phyloP scores from a whole-genome alignment of 2,329 filamentous ascomycete species.

The Penicillium frequentans region DNA sequence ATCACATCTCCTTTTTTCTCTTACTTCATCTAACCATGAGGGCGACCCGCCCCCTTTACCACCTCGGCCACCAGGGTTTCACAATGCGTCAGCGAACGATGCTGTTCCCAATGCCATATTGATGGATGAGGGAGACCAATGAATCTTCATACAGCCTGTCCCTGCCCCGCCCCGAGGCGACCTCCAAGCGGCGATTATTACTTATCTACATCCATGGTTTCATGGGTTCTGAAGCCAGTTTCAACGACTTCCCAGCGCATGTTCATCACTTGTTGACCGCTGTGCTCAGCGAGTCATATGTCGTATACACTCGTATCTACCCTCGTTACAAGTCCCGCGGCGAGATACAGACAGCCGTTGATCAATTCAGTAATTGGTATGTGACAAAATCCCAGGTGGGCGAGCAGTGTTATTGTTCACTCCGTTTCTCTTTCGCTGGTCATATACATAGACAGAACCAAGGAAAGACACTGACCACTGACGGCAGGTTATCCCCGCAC shows the following conservation, averaged over 20 bases:
- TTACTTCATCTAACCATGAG: not conserved
- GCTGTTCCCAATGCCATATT: not conserved
- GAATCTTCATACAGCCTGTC: not conserved
- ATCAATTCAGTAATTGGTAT: constrained; percentile 79
- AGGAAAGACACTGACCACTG: not conserved
- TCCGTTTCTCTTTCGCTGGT: not conserved
- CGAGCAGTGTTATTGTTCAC: not conserved
- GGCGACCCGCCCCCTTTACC: not conserved
- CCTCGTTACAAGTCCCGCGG: constrained; percentile 45
- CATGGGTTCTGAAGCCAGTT: constrained; percentile 84
- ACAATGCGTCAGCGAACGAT: not conserved
- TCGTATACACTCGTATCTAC: constrained; percentile 75
- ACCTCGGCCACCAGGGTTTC: not conserved
- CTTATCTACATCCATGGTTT: constrained; percentile 88
- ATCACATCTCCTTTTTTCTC: not conserved
- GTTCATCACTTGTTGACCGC: constrained; percentile 72
- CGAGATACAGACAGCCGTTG: constrained; percentile 63
- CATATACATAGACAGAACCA: not conserved
- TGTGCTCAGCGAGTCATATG: constrained; percentile 68
- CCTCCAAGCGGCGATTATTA: constrained; percentile 52
- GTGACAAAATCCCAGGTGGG: constrained; percentile 8
- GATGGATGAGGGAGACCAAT: not conserved
- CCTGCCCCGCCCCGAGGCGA: not conserved
- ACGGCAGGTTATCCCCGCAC: constrained; percentile 67
- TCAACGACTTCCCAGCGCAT: constrained; percentile 83